Evolutionary conservation across 139 green algal genomes (phyloP).

Genomic region (Tetraselmis chui): DNA sequence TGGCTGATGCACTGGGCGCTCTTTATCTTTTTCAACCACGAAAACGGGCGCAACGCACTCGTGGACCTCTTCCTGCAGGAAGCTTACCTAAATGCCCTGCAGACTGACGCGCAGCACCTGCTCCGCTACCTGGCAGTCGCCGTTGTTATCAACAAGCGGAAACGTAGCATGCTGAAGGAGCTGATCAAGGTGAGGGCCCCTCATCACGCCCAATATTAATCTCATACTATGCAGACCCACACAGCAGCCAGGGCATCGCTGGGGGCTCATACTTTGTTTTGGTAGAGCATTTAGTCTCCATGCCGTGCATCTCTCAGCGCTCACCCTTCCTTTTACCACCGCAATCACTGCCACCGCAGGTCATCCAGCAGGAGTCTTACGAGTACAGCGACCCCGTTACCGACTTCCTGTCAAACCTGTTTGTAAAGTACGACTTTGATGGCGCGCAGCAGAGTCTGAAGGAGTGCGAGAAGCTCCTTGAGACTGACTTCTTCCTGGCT

Average conservation of each 20-base stretch:
- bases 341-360: neutral
- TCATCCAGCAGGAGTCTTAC: slow-evolving; percentile 48
- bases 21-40: slow-evolving; percentile 98
- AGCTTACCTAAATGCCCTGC: slow-evolving; percentile 74
- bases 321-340: too few species aligned
- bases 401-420: slow-evolving; percentile 90
- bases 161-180: slow-evolving; percentile 83
- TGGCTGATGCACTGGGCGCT: slow-evolving; percentile 98
- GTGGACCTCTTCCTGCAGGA: slow-evolving; percentile 96
- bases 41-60: slow-evolving; percentile 87
- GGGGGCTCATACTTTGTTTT: too few species aligned
- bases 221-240: too few species aligned
- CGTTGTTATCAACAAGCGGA: slow-evolving; percentile 86
- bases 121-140: slow-evolving; percentile 87
- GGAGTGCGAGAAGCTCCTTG: slow-evolving; percentile 83
- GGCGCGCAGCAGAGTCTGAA: slow-evolving; percentile 85
- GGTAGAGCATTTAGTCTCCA: too few species aligned
- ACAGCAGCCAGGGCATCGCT: too few species aligned
- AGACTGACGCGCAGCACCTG: slow-evolving; percentile 86
- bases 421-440: slow-evolving; percentile 95
- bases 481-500: slow-evolving; percentile 91
- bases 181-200: slow-evolving; percentile 71
- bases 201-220: too few species aligned
- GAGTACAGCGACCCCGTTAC: slow-evolving; percentile 69
- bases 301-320: too few species aligned